Base-by-base conservation (phyloP, 805 yeast species). In the Yamadazyma kitorensis region DNA sequence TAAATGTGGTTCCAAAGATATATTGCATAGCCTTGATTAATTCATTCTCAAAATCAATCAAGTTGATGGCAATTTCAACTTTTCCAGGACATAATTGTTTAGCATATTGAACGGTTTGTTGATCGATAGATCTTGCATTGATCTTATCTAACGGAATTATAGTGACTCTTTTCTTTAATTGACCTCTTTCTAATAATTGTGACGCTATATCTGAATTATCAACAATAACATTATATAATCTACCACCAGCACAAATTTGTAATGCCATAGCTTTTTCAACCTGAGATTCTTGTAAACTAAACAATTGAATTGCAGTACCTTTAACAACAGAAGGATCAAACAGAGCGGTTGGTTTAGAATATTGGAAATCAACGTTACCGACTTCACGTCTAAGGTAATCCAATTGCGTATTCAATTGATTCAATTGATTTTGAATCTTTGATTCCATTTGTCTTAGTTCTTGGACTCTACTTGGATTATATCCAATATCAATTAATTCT, bases 191-290 rank as follows among this genome's bases (percentile, higher is more conserved):
- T 25, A 93, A 68, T 7, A 93, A 59, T 36, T 80, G 82, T 0
- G 95, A 72, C n/a, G 95, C 98, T 3, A 86, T 82, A 13, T 67
- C 76, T 39, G 91, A 94, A 41, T 77, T 81, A 48, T 88, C 97
- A 19, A 94, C 98, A 32, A 93, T 87, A 22, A 94, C 85, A 50
- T 89, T 88, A 56, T 78, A 94, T 19, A 94, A 59, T 47, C 89
- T 70, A 4, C 91, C 94, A 30, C 98, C 99, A 2, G 97, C 98
- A 54, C 95, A 82, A 2, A 86, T 82, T 58, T 93, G 97, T 22
- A 93, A 64, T 1, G 99, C 98, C 17, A 81, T 69, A 1, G 95
- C 82, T 34, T 80, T 78, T 17, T 75, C 73, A 35, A 61, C 54
- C 31, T 82, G 76, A 1, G 67, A 54, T 27, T 80, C 78, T 12